Evolutionary conservation across 768 basidiomycete species (phyloP).

Genomic region (Boletus patriciae): DNA sequence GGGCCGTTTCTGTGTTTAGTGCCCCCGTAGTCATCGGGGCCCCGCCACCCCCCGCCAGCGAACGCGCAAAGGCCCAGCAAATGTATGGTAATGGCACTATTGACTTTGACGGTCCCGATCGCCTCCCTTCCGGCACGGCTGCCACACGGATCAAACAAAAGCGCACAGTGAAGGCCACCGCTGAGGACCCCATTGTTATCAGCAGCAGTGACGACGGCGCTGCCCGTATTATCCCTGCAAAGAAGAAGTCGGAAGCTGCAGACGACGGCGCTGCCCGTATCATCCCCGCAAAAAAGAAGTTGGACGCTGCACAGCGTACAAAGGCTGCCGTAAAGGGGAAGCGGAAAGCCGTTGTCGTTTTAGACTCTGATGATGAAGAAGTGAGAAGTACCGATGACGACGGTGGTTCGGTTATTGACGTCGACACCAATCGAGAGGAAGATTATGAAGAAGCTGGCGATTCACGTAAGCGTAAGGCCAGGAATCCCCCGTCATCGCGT

Average conservation of each 20-base stretch:
- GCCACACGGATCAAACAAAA: constrained; percentile 1
- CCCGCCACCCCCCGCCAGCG: background rate
- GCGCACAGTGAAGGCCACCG: background rate
- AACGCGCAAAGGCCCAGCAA: background rate
- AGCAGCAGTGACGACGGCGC: constrained; percentile 2
- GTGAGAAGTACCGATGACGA: too few species aligned
- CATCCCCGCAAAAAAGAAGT: too few species aligned
- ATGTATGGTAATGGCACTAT: constrained; percentile 1
- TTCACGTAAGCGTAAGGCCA: constrained; percentile 1
- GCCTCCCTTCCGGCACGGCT: background rate
- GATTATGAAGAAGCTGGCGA: background rate
- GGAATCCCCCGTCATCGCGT: background rate
- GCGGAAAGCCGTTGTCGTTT: background rate
- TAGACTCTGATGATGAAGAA: background rate
- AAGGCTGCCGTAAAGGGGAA: background rate
- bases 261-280: too few species aligned
- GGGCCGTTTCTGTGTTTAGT: background rate
- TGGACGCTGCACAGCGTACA: too few species aligned
- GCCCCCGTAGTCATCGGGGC: background rate
- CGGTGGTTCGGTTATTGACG: background rate
- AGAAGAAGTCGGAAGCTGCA: too few species aligned
- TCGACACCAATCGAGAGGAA: background rate
- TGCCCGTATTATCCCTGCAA: background rate
- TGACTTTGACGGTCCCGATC: background rate
- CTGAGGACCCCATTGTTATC: background rate